Conservation (phyloP, 2,329 filamentous ascomycete species). For the Dactylonectria macrodidyma region DNA sequence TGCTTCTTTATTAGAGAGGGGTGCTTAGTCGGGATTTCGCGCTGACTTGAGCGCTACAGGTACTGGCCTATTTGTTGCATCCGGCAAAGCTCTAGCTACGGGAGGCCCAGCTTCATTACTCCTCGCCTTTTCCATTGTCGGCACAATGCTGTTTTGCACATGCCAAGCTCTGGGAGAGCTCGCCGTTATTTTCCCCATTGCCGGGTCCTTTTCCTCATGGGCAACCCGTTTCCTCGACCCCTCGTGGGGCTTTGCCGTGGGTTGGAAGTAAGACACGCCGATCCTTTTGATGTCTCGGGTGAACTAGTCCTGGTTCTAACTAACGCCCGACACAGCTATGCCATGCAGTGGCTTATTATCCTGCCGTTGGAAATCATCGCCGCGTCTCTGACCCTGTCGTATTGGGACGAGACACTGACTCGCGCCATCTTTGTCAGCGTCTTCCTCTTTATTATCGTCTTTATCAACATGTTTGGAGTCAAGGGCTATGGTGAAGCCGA, state of each 20-base stretch:
- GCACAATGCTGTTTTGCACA: slow-evolving; percentile 91
- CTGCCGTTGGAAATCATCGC: slow-evolving; percentile 90
- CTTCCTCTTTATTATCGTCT: slow-evolving; percentile 82
- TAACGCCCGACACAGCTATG: slow-evolving; percentile 70
- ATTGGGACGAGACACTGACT: slow-evolving; percentile 78
- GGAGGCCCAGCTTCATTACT: slow-evolving; percentile 86
- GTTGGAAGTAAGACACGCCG: slow-evolving; percentile 80
- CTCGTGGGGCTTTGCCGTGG: slow-evolving; percentile 96
- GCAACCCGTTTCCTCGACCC: slow-evolving; percentile 94
- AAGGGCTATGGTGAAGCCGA: slow-evolving; percentile 92
- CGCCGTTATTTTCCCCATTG: slow-evolving; percentile 90
- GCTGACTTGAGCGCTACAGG: slow-evolving; percentile 60
- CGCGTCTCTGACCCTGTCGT: slow-evolving; percentile 86
- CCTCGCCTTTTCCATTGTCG: slow-evolving; percentile 84
- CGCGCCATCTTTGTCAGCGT: slow-evolving; percentile 86
- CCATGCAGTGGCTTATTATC: slow-evolving; percentile 88
- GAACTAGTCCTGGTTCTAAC: slow-evolving; percentile 16
- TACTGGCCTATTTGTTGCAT: slow-evolving; percentile 90
- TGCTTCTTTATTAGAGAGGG: not conserved
- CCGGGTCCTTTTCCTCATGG: slow-evolving; percentile 92
- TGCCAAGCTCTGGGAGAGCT: slow-evolving; percentile 94
- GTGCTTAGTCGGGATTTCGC: not conserved
- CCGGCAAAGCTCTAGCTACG: slow-evolving; percentile 77
- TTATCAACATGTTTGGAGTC: slow-evolving; percentile 90
- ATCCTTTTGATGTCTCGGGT: not conserved